phyloP scores from a whole-genome alignment of 805 yeast species.

The Ogataea wickerhamii region DNA sequence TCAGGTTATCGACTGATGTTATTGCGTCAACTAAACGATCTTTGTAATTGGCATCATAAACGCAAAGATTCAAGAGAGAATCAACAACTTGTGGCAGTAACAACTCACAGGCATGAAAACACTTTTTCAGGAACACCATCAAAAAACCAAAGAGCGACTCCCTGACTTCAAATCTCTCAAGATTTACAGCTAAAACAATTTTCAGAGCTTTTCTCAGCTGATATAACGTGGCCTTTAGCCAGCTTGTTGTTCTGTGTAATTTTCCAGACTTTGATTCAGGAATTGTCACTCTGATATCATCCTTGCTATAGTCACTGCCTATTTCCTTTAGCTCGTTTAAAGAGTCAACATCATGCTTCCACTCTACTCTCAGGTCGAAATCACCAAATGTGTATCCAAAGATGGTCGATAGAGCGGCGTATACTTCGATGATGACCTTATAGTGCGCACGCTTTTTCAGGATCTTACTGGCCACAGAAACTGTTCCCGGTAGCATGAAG shows the following conservation, averaged over 20 bases:
- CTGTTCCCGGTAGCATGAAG: constrained; percentile 48
- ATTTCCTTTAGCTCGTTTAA: constrained; percentile 15
- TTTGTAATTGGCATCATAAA: constrained; percentile 12
- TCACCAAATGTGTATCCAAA: constrained; percentile 41
- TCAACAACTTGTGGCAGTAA: constrained; percentile 37
- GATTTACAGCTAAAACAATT: constrained; percentile 24
- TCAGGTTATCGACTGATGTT: constrained; percentile 10
- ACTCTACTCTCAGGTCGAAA: constrained; percentile 29
- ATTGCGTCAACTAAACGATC: constrained; percentile 14
- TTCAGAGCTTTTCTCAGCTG: constrained; percentile 48
- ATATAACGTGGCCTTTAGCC: constrained; percentile 52
- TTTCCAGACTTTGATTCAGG: constrained; percentile 14
- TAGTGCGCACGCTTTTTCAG: constrained; percentile 35
- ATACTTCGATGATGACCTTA: constrained; percentile 30
- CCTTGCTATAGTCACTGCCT: constrained; percentile 1
- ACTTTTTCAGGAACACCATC: constrained; percentile 28
- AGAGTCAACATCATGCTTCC: constrained; percentile 5
- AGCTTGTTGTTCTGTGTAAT: constrained; percentile 41
- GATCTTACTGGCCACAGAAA: constrained; percentile 42
- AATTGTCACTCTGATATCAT: constrained; percentile 14
- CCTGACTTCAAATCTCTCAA: constrained; percentile 33
- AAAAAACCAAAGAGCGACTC: constrained; percentile 31
- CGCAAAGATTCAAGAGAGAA: constrained; percentile 20
- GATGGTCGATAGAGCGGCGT: constrained; percentile 32
- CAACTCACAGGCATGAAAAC: constrained; percentile 34